phyloP scores from a whole-genome alignment of 192 early-diverging fungal genomes.

The Rhizoclosmatium globosum region DNA sequence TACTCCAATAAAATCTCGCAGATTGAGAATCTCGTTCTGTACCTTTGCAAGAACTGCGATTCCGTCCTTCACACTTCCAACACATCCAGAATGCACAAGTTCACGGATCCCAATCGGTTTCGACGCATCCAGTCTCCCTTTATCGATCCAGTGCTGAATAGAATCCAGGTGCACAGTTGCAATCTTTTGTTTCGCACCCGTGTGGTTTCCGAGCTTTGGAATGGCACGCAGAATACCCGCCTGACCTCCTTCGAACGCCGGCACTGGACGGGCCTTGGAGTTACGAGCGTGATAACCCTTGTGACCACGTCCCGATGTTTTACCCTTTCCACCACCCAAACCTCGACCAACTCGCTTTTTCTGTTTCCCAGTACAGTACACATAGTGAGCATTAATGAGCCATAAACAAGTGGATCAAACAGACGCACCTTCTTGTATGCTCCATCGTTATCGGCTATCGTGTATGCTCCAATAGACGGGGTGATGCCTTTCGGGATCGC shows the following conservation, averaged over 20 bases:
- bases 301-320: constrained; percentile 88
- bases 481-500: neutral
- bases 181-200: constrained; percentile 4
- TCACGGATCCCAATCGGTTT: constrained; percentile 85
- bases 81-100: constrained; percentile 68
- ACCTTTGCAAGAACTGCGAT: constrained; percentile 73
- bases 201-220: constrained; percentile 83
- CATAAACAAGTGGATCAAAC: neutral
- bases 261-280: constrained; percentile 77
- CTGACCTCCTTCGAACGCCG: constrained; percentile 94
- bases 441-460: constrained; percentile 48
- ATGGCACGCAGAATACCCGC: constrained; percentile 82
- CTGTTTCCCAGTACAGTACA: neutral
- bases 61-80: constrained; percentile 84
- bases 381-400: neutral
- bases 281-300: constrained; percentile 90
- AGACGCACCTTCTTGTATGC: constrained; percentile 46
- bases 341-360: constrained; percentile 59
- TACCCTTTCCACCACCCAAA: constrained; percentile 83
- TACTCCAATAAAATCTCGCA: neutral
- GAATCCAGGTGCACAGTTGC: constrained; percentile 74
- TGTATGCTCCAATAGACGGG: constrained; percentile 3
- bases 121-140: constrained; percentile 79
- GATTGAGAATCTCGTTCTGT: constrained; percentile 16
- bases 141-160: constrained; percentile 91